phyloP scores from a whole-genome alignment of 2,329 filamentous ascomycete species.

The Purpureocillium takamizusanense region DNA sequence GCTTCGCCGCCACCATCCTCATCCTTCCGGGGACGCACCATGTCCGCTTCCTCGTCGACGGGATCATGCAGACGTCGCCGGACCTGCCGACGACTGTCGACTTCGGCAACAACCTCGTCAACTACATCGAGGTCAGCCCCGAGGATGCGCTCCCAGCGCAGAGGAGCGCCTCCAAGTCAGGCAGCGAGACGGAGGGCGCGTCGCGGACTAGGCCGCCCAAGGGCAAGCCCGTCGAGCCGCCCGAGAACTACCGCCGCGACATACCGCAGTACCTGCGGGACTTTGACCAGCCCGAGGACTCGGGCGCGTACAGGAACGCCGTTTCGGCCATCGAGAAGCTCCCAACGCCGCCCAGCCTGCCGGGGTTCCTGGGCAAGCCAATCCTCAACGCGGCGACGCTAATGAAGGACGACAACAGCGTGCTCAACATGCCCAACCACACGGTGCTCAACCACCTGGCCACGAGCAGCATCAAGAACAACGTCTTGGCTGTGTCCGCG shows the following conservation, averaged over 20 bases:
- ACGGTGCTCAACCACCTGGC: slow-evolving; percentile 94
- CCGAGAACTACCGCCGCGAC: slow-evolving; percentile 56
- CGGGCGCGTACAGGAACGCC: slow-evolving; percentile 63
- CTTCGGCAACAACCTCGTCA: slow-evolving; percentile 95
- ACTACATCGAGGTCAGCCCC: slow-evolving; percentile 89
- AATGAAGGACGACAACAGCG: slow-evolving; percentile 97
- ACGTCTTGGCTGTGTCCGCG: slow-evolving; percentile 86
- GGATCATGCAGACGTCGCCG: slow-evolving; percentile 82
- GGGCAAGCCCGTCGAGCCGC: slow-evolving; percentile 47
- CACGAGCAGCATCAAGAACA: slow-evolving; percentile 96
- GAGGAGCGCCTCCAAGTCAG: slow-evolving; percentile 10
- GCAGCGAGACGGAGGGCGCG: slow-evolving; percentile 2
- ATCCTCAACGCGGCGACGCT: slow-evolving; percentile 86
- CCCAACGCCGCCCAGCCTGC: slow-evolving; percentile 75
- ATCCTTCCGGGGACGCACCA: slow-evolving; percentile 93
- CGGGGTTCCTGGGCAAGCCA: slow-evolving; percentile 86
- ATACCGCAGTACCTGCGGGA: slow-evolving; percentile 83
- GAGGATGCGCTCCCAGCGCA: slow-evolving; percentile 50
- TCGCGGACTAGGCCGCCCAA: slow-evolving; percentile 23
- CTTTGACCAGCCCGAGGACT: slow-evolving; percentile 77
- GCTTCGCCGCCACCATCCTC: slow-evolving; percentile 69
- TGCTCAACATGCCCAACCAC: slow-evolving; percentile 93
- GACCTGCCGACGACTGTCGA: slow-evolving; percentile 90
- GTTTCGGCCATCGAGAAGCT: slow-evolving; percentile 67
- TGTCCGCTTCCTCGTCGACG: slow-evolving; percentile 91